Percentiles rank a stretch among this genome's conserved stretches.
These are phyloP conservation scores for Stygiomarasmius scandens DNA, from an alignment of 1,284 basidiomycete species.

Conservation along the genomic window DNA sequence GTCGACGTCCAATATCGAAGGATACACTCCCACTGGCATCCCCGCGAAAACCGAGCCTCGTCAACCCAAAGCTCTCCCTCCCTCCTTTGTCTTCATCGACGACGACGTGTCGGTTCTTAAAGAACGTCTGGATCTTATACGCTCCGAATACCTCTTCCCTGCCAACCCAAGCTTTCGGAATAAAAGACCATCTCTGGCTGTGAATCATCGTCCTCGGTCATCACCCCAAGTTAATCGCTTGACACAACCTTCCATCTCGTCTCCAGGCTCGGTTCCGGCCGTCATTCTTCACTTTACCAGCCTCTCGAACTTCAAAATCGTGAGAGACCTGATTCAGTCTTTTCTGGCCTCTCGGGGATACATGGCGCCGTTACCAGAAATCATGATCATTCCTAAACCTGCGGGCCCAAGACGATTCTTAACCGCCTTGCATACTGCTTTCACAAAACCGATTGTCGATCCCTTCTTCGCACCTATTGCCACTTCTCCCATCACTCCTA, in stretches of 20 bases:
- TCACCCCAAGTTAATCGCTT: slow-evolving; percentile 73
- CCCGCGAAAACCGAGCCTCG: slow-evolving; percentile 24
- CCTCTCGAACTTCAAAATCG: slow-evolving; percentile 82
- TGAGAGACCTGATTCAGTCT: slow-evolving; percentile 84
- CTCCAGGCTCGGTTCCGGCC: slow-evolving; percentile 36
- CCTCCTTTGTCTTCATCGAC: slow-evolving; percentile 84
- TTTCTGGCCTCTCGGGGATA: slow-evolving; percentile 51
- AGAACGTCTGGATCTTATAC: slow-evolving; percentile 66
- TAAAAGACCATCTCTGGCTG: slow-evolving; percentile 77
- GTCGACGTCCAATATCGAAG: slow-evolving; percentile 17
- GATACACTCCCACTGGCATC: slow-evolving; percentile 11
- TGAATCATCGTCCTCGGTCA: slow-evolving; percentile 74
- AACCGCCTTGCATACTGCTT: slow-evolving; percentile 86
- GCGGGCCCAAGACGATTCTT: slow-evolving; percentile 90
- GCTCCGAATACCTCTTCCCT: slow-evolving; percentile 57
- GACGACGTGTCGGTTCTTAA: slow-evolving; percentile 82
- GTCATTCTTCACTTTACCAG: slow-evolving; percentile 91
- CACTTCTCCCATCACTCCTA: slow-evolving; percentile 82
- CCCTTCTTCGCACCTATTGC: slow-evolving; percentile 92
- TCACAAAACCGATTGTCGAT: slow-evolving; percentile 83
- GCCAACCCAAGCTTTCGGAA: slow-evolving; percentile 41
- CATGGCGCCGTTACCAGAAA: slow-evolving; percentile 63
- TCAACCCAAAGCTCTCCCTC: slow-evolving; percentile 26
- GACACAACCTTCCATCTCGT: slow-evolving; percentile 37
- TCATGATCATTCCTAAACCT: slow-evolving; percentile 94